Percentiles rank a stretch among this genome's conserved stretches.
These are phyloP conservation scores for Ceratocystis eucalypticola DNA, from an alignment of 2,329 filamentous ascomycete species.

Conservation along the genomic window DNA sequence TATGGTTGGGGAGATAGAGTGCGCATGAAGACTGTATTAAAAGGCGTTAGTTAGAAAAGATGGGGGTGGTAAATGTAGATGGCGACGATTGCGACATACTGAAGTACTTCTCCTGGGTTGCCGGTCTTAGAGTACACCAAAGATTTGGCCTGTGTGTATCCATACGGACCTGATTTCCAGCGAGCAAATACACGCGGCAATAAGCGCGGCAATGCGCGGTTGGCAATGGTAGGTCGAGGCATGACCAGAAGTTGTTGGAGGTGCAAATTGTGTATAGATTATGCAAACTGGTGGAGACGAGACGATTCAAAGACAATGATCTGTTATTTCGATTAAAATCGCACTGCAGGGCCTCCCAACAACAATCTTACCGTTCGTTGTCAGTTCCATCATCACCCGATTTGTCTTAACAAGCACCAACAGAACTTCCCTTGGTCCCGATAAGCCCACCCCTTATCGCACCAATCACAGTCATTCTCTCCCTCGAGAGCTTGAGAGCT, in stretches of 20 bases:
- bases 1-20: slow-evolving; percentile 64
- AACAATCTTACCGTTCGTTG: too few relatives aligned
- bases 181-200: slow-evolving; percentile 26
- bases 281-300: neutral
- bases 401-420: neutral
- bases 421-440: neutral
- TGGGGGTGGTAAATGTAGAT: too few relatives aligned
- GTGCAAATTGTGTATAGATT: slow-evolving; percentile 20
- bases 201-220: slow-evolving; percentile 1
- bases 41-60: neutral
- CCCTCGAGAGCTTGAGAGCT: neutral
- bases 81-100: slow-evolving; percentile 29
- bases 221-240: slow-evolving; percentile 5
- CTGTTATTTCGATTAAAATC: neutral
- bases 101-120: slow-evolving; percentile 58
- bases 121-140: slow-evolving; percentile 63
- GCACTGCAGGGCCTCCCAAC: neutral
- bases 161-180: slow-evolving; percentile 50
- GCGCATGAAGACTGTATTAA: slow-evolving; percentile 47
- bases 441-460: neutral
- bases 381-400: neutral
- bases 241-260: neutral
- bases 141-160: slow-evolving; percentile 75
- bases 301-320: neutral
- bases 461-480: neutral